Evolutionary conservation across 2,329 filamentous ascomycete species (phyloP).

Genomic region (Aspergillus sp.): DNA sequence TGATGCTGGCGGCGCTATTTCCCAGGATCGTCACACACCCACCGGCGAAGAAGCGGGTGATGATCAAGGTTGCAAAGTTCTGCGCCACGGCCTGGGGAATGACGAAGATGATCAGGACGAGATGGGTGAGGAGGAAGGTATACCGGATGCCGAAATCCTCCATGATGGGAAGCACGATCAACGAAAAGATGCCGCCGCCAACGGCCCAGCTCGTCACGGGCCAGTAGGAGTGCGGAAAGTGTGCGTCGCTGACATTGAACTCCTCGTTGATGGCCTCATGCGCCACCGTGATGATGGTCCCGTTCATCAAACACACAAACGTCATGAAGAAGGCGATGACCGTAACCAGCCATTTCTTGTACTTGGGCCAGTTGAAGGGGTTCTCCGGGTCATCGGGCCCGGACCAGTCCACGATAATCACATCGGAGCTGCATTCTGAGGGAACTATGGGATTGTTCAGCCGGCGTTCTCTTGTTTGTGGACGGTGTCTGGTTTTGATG

Average conservation of each 20-base stretch:
- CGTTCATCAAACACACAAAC: constrained; percentile 36
- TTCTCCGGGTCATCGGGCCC: constrained; percentile 29
- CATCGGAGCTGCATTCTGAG: not conserved
- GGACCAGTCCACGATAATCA: not conserved
- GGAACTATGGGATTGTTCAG: not conserved
- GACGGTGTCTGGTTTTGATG: not conserved
- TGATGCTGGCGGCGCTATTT: constrained; percentile 32
- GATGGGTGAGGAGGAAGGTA: constrained; percentile 40
- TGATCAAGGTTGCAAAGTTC: constrained; percentile 46
- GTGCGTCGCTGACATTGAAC: constrained; percentile 28
- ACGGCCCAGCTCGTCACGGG: constrained; percentile 32
- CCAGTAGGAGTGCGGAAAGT: constrained; percentile 34
- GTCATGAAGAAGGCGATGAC: constrained; percentile 27
- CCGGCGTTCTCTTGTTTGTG: not conserved
- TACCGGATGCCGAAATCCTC: constrained; percentile 43
- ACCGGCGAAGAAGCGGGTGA: constrained; percentile 44
- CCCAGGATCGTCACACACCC: constrained; percentile 40
- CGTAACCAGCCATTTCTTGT: constrained; percentile 37
- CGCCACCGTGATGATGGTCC: constrained; percentile 39
- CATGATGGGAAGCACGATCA: constrained; percentile 33
- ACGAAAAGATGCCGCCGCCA: constrained; percentile 26
- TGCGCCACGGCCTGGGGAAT: constrained; percentile 42
- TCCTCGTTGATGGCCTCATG: constrained; percentile 35
- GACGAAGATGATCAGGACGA: constrained; percentile 39
- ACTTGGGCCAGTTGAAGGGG: constrained; percentile 38